Base-by-base conservation (phyloP, 768 basidiomycete genomes). In the Serendipita indica region DNA sequence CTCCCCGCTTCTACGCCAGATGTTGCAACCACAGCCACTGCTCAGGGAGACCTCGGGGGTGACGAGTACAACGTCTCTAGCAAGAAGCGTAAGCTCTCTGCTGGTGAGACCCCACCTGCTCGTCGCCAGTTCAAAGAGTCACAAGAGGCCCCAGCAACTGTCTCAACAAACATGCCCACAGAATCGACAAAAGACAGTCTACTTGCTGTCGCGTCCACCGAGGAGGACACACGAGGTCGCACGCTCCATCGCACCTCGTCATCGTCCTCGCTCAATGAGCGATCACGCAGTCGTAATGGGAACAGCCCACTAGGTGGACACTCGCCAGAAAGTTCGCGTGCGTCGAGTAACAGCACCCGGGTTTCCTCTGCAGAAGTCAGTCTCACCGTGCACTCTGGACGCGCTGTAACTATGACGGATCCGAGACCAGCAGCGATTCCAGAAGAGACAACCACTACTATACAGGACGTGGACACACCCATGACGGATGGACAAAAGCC, bases 21-120 rank as follows among this genome's bases (percentile, higher is more conserved):
- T 37, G 10, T 10, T n/a, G 35, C 35, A 37, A 10, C 35, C n/a
- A 16, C 49, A 25, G 49, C 3, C n/a, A 33, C 10, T 20, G 10
- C 25, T 28, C 22, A 54, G 1, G 49, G 30, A 54, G 20, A 16
- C 7, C 20, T 46, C 13, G 49, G 49, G 22, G 25, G 3, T 20
- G 49, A 54, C 30, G n/a, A n/a, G n/a, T 37, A 37, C 35, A 37
- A 37, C n/a, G 35, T 37, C 35, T 16, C 25, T 16, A 54, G 25
- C 49, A 54, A 54, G n/a, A 54, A 54, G 32, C 49, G 49, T 28
- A 54, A 54, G 30, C 25, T 54, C 22, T 54, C 49, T 2, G n/a
- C 25, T 30, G 49, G 49, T 10, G 49, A 54, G 25, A 28, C n/a
- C 10, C 49, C 49, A 4, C 49, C 49, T 10, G 22, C 49, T 12